phyloP scores from a whole-genome alignment of 805 yeast genomes.

The Myxozyma melibiosi region DNA sequence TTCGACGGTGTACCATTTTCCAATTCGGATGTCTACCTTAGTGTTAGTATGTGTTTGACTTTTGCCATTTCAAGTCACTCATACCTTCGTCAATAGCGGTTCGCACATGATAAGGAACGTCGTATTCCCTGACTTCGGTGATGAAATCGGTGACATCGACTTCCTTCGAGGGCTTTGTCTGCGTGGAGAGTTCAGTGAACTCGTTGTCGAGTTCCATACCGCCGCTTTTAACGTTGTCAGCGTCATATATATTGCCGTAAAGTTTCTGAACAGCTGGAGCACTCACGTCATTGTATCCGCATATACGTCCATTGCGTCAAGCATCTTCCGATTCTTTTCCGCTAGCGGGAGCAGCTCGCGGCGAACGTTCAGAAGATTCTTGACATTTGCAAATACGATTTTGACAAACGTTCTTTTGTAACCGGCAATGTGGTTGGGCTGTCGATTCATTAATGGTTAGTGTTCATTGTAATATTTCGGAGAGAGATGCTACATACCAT shows the following conservation, averaged over 20 bases:
- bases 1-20: constrained; percentile 90
- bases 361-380: constrained; percentile 76
- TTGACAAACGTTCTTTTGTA: constrained; percentile 63
- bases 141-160: constrained; percentile 62
- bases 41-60: background rate
- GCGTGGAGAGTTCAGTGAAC: constrained; percentile 17
- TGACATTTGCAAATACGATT: constrained; percentile 71
- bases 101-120: constrained; percentile 94
- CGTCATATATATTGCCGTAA: background rate
- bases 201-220: constrained; percentile 42
- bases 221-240: constrained; percentile 36
- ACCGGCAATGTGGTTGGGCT: constrained; percentile 85
- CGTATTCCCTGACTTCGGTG: constrained; percentile 87
- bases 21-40: constrained; percentile 66
- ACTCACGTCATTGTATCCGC: constrained; percentile 53
- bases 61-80: background rate
- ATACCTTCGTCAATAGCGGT: constrained; percentile 80
- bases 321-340: constrained; percentile 61
- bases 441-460: too few relatives aligned
- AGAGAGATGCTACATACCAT: constrained; percentile 40
- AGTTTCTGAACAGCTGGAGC: background rate
- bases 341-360: constrained; percentile 69
- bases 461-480: too few relatives aligned
- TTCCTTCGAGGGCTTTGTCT: constrained; percentile 30
- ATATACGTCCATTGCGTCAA: constrained; percentile 68